Percentiles rank a stretch among this genome's conserved stretches.
Conservation (phyloP, 306 rosid species). For the Amphicarpaea edgeworthii region DNA sequence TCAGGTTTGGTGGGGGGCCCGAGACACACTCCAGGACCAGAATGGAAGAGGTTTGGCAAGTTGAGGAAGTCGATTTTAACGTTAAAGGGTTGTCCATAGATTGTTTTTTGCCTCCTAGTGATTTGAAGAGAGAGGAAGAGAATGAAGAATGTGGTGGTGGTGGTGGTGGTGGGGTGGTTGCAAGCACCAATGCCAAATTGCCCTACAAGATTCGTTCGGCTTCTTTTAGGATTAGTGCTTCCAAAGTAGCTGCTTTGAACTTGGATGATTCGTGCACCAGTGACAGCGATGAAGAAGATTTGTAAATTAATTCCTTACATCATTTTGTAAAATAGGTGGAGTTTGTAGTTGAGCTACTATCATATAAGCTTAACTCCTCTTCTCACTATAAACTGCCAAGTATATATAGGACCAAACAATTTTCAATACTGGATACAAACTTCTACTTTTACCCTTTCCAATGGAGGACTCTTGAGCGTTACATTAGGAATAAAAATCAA, state of each 20-base stretch:
- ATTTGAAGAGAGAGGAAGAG: constrained; percentile 69
- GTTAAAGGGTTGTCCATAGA: constrained; percentile 80
- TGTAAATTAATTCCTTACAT: constrained; percentile 32
- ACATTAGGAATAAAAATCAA: not conserved
- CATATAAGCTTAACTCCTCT: not conserved
- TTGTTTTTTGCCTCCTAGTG: constrained; percentile 88
- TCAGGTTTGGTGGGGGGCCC: constrained; percentile 69
- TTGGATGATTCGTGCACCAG: constrained; percentile 59
- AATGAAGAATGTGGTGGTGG: constrained; percentile 41
- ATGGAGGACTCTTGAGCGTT: not conserved
- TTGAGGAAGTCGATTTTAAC: constrained; percentile 92
- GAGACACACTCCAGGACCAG: constrained; percentile 69
- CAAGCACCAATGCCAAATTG: constrained; percentile 46
- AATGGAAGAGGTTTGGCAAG: constrained; percentile 89
- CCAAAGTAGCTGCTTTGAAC: constrained; percentile 78
- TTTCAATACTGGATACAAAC: not conserved
- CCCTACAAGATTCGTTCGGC: constrained; percentile 70
- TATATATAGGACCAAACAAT: constrained; percentile 11
- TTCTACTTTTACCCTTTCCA: not conserved
- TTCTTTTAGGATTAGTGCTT: constrained; percentile 65
- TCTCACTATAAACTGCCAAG: constrained; percentile 8
- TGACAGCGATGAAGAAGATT: constrained; percentile 62
- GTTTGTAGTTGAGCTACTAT: constrained; percentile 44
- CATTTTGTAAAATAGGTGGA: constrained; percentile 50
- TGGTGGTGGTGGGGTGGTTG: constrained; percentile 28